These are phyloP conservation scores for Psilocybe mexicana DNA, from an alignment of 1,284 basidiomycete species.

Conservation along the genomic window DNA sequence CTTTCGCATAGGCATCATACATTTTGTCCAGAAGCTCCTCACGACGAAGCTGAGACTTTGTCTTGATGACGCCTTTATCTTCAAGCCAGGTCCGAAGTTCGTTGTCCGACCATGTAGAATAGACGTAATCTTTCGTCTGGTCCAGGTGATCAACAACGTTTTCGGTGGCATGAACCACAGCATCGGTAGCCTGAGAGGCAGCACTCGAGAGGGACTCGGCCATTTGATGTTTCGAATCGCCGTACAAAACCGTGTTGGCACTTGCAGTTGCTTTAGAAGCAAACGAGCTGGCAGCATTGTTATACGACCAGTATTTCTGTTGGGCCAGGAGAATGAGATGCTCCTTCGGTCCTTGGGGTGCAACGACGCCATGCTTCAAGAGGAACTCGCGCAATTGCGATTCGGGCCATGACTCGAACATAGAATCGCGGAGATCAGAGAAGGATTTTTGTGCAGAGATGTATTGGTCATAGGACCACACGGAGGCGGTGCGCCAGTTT, in stretches of 20 bases:
- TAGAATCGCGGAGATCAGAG: slow-evolving; percentile 51
- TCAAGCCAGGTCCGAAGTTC: slow-evolving; percentile 71
- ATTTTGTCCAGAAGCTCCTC: slow-evolving; percentile 73
- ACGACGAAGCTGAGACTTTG: slow-evolving; percentile 60
- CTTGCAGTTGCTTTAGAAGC: slow-evolving; percentile 54
- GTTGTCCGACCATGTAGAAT: slow-evolving; percentile 86
- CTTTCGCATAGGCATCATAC: slow-evolving; percentile 65
- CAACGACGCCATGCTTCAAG: slow-evolving; percentile 84
- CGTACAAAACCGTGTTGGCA: slow-evolving; percentile 58
- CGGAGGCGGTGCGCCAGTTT: slow-evolving; percentile 62
- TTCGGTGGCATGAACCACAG: slow-evolving; percentile 52
- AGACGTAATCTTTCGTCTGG: slow-evolving; percentile 82
- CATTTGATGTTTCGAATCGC: slow-evolving; percentile 50
- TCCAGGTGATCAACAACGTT: slow-evolving; percentile 63
- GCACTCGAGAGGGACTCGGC: slow-evolving; percentile 43
- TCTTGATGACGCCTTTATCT: slow-evolving; percentile 71
- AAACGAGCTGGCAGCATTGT: slow-evolving; percentile 52
- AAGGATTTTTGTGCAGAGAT: slow-evolving; percentile 67
- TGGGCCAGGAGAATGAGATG: slow-evolving; percentile 79
- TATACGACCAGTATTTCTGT: slow-evolving; percentile 64
- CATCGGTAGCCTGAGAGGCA: slow-evolving; percentile 25
- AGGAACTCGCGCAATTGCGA: slow-evolving; percentile 79
- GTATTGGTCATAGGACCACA: slow-evolving; percentile 66
- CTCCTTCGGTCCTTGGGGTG: slow-evolving; percentile 77
- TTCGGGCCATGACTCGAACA: slow-evolving; percentile 81